These are phyloP conservation scores for Talaromyces proteolyticus DNA, from an alignment of 495 filamentous ascomycete genomes.

Conservation along the genomic window DNA sequence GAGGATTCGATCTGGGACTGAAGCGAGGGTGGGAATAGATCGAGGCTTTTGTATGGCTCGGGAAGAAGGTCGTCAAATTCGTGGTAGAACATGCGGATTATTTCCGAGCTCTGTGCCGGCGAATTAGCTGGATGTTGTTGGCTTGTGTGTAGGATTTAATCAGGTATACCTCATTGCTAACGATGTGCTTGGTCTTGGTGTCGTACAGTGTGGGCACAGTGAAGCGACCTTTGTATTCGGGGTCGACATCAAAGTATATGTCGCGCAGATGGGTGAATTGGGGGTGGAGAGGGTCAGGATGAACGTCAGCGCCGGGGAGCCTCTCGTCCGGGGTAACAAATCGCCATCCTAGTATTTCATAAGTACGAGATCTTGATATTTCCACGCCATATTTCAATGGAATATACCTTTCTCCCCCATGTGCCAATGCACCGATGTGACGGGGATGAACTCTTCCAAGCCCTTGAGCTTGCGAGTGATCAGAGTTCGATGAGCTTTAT, in stretches of 20 bases:
- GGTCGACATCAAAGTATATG: conserved; percentile 55
- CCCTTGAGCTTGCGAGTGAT: conserved; percentile 64
- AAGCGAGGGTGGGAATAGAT: conserved; percentile 57
- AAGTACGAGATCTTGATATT: neutral
- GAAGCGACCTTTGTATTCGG: conserved; percentile 53
- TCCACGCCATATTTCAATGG: too few species aligned
- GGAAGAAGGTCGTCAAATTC: conserved; percentile 69
- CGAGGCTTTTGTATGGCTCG: conserved; percentile 48
- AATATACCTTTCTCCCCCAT: conserved; percentile 51
- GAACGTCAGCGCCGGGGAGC: conserved; percentile 50
- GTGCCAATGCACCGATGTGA: conserved; percentile 65
- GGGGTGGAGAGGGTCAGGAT: conserved; percentile 44
- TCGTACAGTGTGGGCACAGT: conserved; percentile 61
- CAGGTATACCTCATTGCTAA: conserved; percentile 47
- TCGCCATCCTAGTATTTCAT: conserved; percentile 60
- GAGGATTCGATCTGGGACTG: conserved; percentile 61
- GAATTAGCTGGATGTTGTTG: neutral
- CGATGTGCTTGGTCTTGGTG: conserved; percentile 50
- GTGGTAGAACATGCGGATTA: conserved; percentile 65
- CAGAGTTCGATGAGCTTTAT: conserved; percentile 55
- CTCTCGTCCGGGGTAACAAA: conserved; percentile 64
- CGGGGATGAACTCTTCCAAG: conserved; percentile 59
- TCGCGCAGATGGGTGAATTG: conserved; percentile 53
- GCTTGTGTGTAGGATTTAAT: neutral
- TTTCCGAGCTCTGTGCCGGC: conserved; percentile 37